Evolutionary conservation across 805 yeast species (phyloP).

Genomic region (Candida dajiaensis): DNA sequence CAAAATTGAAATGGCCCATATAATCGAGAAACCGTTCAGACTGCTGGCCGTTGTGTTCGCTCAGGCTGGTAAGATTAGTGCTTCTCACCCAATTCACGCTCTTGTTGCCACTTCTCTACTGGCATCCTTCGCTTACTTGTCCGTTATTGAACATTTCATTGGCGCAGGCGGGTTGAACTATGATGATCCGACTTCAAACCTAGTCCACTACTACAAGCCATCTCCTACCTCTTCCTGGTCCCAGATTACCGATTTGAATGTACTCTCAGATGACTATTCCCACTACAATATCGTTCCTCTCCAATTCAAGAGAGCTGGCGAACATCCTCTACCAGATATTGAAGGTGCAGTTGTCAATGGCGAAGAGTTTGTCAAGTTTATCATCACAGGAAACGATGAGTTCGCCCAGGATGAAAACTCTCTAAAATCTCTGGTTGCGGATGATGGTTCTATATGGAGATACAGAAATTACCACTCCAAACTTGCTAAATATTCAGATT

Average conservation of each 20-base stretch:
- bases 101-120: conserved; percentile 64
- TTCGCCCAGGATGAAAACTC: conserved; percentile 7
- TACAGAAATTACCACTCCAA: conserved; percentile 48
- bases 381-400: conserved; percentile 25
- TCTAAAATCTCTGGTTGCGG: conserved; percentile 14
- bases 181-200: conserved; percentile 10
- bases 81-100: conserved; percentile 82
- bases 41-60: conserved; percentile 37
- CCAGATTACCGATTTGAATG: conserved; percentile 36
- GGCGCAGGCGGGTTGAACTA: conserved; percentile 22
- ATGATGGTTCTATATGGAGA: conserved; percentile 53
- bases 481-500: conserved; percentile 50
- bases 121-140: conserved; percentile 76
- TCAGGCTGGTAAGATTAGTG: conserved; percentile 46
- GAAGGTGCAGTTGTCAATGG: conserved; percentile 34
- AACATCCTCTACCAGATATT: conserved; percentile 35
- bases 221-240: conserved; percentile 39
- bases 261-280: conserved; percentile 33
- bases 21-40: conserved; percentile 26
- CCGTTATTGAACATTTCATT: conserved; percentile 62
- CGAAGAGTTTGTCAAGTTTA: conserved; percentile 37
- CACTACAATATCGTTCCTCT: conserved; percentile 50
- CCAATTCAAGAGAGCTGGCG: conserved; percentile 44
- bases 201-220: conserved; percentile 32
- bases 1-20: not conserved